Base-by-base conservation (phyloP, 148 eudicot species). In the Chenopodium album region DNA sequence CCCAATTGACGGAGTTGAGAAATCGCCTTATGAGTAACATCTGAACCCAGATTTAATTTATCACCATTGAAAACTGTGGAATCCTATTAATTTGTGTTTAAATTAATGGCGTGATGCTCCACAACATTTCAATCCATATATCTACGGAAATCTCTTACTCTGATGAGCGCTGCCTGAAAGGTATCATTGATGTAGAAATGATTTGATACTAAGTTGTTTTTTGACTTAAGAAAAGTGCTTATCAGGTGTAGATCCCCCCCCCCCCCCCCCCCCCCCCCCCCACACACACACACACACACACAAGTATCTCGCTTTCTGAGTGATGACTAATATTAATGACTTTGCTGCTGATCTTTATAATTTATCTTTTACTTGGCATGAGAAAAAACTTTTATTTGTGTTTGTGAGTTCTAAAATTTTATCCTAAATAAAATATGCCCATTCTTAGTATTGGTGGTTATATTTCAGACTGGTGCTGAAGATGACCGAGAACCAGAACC, bases 401-500 rank as follows among this genome's bases (percentile, higher is more conserved):
- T 60, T 47, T 82, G 16, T 66, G 56, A 73, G 16, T 28, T 41
- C 46, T 1, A 10, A 26, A 22, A 22, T 50, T 47, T 59, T 50
- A 62, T 23, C 67, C 56, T 37, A 76, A 67, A 31, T 29, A 20
- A 7, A 34, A 44, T n/a, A 56, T 74, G 28, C 71, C 23, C 46
- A 7, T 62, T 19, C 67, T 54, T 65, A 10, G 14, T 50, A 22
- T 79, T 73, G 16, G 66, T 76, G 71, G 13, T 77, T 60, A 76
- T 63, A 56, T 76, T 80, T 47, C 88, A 94, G 98, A 89, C 84
- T 84, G 88, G 87, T n/a, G 89, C 86, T 56, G 91, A 89, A 59
- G 98, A 86, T 80, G 94, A 91, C 78, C 90, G 85, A 68, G 94
- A 88, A 87, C 89, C 89, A 23, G 92, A 90, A 77, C 89, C 92